Evolutionary conservation across 2,329 filamentous ascomycete species (phyloP), one percentile per base, ranked within the genome.

Genomic region (Alternaria ethzedia): DNA sequence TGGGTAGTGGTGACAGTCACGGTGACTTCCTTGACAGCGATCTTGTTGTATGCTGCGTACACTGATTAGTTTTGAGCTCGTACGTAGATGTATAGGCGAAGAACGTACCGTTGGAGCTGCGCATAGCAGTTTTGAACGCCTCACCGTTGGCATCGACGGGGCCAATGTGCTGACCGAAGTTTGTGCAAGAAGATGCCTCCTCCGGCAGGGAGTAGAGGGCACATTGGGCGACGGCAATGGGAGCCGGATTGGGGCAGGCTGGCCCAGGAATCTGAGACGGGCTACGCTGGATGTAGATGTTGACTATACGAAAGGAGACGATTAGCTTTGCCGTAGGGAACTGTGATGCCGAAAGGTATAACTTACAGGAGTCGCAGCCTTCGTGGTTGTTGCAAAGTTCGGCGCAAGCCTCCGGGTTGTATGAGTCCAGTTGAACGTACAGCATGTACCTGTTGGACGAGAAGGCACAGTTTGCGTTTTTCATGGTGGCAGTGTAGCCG

Each of bases 221-320:
- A 47, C 71, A 73, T 9, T 55, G 57, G 26, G 59, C 58, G n/a
- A 57, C 41, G 8, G 54, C 57, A 15, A 55, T 65, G 15, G 70
- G 49, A 2, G 45, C 8, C 5, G 71, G 71, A 20, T 73, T 72
- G 17, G 70, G 68, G 50, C 71, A 73, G 1, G 11, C 41, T 2
- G 55, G 17, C 8, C 62, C 64, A 1, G 69, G 68, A 4, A 43
- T 28, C 3, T 57, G n/a, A 4, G 50, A 56, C 5, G 70, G 71
- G 6, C 61, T 25, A 28, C 71, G 66, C 30, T 65, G 54, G 55
- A 72, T 57, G 58, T 65, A 73, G 54, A 72, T 67, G 61, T 73
- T 72, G 68, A 73, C 68, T 68, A n/a, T 4, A 12, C 8, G 3
- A n/a, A 17, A 11, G 3, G 4, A 10, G 11, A 20, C 7, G 20